A percentile compares a stretch with the other conserved stretches of the same genome.
Conservation (phyloP, 257 asterid genomes). For the Jacaranda mimosifolia region DNA sequence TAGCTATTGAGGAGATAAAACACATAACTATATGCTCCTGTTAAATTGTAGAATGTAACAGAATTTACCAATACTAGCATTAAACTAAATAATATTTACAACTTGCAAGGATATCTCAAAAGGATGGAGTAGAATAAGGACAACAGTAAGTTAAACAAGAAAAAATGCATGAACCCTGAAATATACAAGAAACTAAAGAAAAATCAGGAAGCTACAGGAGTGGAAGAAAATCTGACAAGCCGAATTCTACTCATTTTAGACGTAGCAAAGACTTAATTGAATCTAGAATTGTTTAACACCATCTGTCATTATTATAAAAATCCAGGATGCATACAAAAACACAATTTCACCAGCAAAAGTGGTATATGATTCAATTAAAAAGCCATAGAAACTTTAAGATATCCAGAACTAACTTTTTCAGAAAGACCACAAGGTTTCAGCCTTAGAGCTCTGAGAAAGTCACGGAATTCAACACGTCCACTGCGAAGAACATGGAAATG, state of each 20-base stretch:
- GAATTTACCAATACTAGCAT: not conserved
- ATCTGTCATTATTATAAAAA: slow-evolving; percentile 5
- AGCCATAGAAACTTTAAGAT: slow-evolving; percentile 1
- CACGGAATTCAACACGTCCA: slow-evolving; percentile 74
- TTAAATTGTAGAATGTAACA: slow-evolving; percentile 4
- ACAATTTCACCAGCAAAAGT: slow-evolving; percentile 6
- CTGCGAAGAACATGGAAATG: slow-evolving; percentile 51
- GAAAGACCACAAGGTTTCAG: slow-evolving; percentile 79
- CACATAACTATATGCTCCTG: not conserved
- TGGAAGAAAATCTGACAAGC: not conserved
- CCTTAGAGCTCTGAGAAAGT: slow-evolving; percentile 72
- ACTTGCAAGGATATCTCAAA: not conserved
- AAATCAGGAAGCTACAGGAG: slow-evolving; percentile 20
- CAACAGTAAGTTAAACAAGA: not conserved
- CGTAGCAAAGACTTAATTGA: not conserved
- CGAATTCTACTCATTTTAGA: slow-evolving; percentile 7
- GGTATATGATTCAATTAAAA: slow-evolving; percentile 17
- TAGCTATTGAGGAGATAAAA: slow-evolving; percentile 15
- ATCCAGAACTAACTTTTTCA: slow-evolving; percentile 61
- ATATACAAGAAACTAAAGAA: not conserved
- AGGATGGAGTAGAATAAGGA: not conserved
- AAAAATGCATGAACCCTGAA: not conserved
- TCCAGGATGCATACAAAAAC: not conserved
- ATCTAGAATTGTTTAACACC: slow-evolving; percentile 2
- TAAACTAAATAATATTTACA: not conserved